A percentile compares a stretch with the other conserved stretches of the same genome.
phyloP scores from a whole-genome alignment of 2,329 filamentous ascomycete genomes.

The Aspergillus arachidicola region DNA sequence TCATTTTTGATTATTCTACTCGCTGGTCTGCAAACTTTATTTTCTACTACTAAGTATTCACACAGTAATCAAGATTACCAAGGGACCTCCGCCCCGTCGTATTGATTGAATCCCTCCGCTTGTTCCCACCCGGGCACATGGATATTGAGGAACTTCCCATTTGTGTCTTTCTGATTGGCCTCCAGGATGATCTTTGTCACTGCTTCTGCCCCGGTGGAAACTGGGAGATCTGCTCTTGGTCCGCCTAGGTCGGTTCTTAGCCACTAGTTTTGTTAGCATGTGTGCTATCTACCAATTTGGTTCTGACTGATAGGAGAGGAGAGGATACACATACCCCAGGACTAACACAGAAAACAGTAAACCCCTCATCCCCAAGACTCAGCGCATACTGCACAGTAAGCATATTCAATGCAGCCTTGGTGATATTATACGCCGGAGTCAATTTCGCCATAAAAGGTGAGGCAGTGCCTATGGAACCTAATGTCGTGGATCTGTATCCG shows the following conservation, averaged over 20 bases:
- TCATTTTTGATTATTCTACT: neutral
- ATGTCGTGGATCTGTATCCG: constrained; percentile 39
- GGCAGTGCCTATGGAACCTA: constrained; percentile 45
- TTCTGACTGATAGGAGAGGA: too few species aligned
- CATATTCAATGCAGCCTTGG: constrained; percentile 53
- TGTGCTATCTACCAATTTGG: too few species aligned
- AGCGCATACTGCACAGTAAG: constrained; percentile 41
- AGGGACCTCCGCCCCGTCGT: constrained; percentile 38
- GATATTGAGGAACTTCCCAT: constrained; percentile 54
- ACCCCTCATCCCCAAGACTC: constrained; percentile 41
- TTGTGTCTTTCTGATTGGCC: constrained; percentile 39
- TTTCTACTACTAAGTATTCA: neutral
- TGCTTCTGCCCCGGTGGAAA: constrained; percentile 42
- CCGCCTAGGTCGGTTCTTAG: constrained; percentile 49
- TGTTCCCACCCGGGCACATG: constrained; percentile 42
- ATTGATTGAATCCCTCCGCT: constrained; percentile 37
- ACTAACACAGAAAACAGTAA: constrained; percentile 44
- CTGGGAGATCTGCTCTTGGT: constrained; percentile 44
- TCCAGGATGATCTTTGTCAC: constrained; percentile 50
- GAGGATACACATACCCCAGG: constrained; percentile 45
- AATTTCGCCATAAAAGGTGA: constrained; percentile 24
- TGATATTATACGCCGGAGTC: constrained; percentile 46
- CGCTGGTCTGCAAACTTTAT: neutral
- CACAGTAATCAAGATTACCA: constrained; percentile 26
- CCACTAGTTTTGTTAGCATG: constrained; percentile 38